Base-by-base conservation (phyloP, 192 early-diverging fungal species). In the Gryganskiella cystojenkinii region DNA sequence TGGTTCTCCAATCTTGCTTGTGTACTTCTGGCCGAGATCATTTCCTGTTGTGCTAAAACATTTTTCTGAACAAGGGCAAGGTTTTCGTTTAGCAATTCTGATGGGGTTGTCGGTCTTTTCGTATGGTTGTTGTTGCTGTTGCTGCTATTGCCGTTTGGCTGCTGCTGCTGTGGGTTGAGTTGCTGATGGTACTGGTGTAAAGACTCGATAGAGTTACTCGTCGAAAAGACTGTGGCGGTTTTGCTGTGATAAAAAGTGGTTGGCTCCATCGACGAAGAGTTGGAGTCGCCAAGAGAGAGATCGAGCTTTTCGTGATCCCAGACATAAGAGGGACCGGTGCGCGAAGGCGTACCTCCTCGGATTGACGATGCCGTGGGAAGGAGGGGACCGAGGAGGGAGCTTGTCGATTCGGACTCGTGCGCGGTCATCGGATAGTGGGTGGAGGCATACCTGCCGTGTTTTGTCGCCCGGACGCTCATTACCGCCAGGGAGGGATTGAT, bases 1-100 rank as follows among this genome's bases (percentile, higher is more conserved):
- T 84, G 83, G 27, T 81, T 87, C 61, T 87, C 85, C 11, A 87
- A 70, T 34, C 85, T 59, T 15, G 68, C 68, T 28, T 80, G 63
- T 49, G 66, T 66, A 35, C 68, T 78, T 40, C 66, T 43, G 9
- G 55, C 73, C 31, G 63, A 66, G 31, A 43, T 68, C 45, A 78
- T 61, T 45, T 78, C 73, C 22, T 69, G 73, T 35, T 78, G 73
- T 19, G 73, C 73, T 78, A 78, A 31, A 19, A 51, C 65, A 22
- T 68, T 67, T 78, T 78, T 78, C 73, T 78, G 73, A 31, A 59
- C 31, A 64, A 78, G 73, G 49, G 49, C 50, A 63, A 62, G 66
- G 50, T 69, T 67, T 59, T 78, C 66, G 25, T 66, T 78, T 61
- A 78, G 63, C 22, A 78, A 47, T 11, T 78, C 73, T 78, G 60